These are phyloP conservation scores for Themeda triandra DNA, from an alignment of 176 grass and related monocot species.

Conservation along the genomic window DNA sequence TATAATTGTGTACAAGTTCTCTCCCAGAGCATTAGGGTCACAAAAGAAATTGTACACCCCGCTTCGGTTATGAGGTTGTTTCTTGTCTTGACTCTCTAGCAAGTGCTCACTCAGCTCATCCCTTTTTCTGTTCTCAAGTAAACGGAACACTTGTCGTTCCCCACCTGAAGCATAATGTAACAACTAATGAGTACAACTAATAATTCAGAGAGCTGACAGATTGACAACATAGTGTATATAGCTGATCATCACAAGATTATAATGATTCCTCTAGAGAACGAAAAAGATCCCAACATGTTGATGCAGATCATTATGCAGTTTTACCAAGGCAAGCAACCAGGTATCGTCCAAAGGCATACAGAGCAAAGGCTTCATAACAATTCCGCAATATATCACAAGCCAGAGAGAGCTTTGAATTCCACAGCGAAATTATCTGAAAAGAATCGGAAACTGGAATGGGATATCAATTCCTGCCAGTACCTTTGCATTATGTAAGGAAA, in stretches of 20 bases:
- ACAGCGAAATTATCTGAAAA: slow-evolving; percentile 79
- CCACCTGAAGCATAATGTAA: slow-evolving; percentile 52
- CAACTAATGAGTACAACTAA: neutral
- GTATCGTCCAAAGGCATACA: slow-evolving; percentile 85
- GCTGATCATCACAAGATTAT: neutral
- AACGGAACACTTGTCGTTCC: slow-evolving; percentile 54
- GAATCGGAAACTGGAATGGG: slow-evolving; percentile 9
- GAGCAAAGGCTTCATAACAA: slow-evolving; percentile 92
- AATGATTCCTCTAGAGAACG: neutral
- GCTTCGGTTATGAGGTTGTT: slow-evolving; percentile 6
- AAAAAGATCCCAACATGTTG: neutral
- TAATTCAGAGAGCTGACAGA: neutral
- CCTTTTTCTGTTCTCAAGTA: slow-evolving; percentile 65
- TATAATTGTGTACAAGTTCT: slow-evolving; percentile 67
- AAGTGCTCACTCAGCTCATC: slow-evolving; percentile 58
- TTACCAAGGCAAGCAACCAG: slow-evolving; percentile 88
- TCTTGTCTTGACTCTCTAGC: slow-evolving; percentile 43
- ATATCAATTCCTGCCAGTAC: slow-evolving; percentile 17
- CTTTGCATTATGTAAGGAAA: neutral
- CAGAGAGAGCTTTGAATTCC: slow-evolving; percentile 63
- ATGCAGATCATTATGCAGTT: neutral
- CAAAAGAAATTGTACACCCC: slow-evolving; percentile 44
- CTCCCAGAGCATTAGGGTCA: slow-evolving; percentile 54
- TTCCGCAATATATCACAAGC: slow-evolving; percentile 90
- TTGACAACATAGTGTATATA: neutral